Conservation (phyloP, 2,329 filamentous ascomycete genomes). For the Trichoderma koningiopsis region DNA sequence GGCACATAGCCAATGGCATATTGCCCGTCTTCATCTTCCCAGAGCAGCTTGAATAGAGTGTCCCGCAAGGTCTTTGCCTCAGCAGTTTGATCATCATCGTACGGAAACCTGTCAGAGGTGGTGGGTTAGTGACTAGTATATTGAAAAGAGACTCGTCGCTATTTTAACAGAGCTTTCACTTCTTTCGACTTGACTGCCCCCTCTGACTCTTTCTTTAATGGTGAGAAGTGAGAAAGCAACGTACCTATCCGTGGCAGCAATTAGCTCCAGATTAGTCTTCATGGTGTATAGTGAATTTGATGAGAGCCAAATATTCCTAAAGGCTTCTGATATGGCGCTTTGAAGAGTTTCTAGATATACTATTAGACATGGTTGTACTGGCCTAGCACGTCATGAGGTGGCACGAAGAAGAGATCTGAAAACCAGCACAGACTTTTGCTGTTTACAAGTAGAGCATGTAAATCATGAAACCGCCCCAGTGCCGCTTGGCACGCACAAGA, state of each 20-base stretch:
- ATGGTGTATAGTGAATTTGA: conserved; percentile 22
- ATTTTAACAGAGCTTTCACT: not conserved
- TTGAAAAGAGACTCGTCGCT: not conserved
- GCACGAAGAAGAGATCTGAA: not conserved
- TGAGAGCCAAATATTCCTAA: not conserved
- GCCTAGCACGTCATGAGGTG: not conserved
- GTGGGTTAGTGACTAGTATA: not conserved
- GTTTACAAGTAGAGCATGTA: not conserved
- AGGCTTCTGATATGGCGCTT: not conserved
- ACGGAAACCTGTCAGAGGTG: conserved; percentile 68
- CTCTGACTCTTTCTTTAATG: not conserved
- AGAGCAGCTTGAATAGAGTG: conserved; percentile 67
- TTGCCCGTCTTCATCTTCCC: conserved; percentile 63
- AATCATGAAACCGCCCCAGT: no score
- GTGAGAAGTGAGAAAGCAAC: conserved; percentile 30
- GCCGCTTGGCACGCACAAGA: not conserved
- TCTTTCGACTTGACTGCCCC: no score
- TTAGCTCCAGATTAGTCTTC: conserved; percentile 52
- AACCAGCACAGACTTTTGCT: not conserved
- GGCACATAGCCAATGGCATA: conserved; percentile 65
- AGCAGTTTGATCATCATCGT: conserved; percentile 61
- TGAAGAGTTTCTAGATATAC: not conserved
- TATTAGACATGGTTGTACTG: not conserved
- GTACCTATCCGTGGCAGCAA: conserved; percentile 58
- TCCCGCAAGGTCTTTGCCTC: conserved; percentile 58